A percentile compares a stretch with the other conserved stretches of the same genome.
Evolutionary conservation across 192 early-diverging fungal species (phyloP).

Genomic region (Backusella luteola): DNA sequence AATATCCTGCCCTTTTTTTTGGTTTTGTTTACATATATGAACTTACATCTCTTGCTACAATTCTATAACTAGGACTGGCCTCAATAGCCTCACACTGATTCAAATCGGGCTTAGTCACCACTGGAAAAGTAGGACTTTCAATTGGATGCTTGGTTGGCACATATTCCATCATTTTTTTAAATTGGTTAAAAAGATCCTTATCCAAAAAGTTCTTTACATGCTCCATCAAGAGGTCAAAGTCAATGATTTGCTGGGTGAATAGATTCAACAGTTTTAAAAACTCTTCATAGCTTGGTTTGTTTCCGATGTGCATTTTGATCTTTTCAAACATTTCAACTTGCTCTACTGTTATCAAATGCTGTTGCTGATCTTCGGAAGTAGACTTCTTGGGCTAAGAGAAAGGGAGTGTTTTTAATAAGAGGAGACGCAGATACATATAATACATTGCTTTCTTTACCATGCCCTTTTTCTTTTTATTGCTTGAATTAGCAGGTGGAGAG

Average conservation of each 20-base stretch:
- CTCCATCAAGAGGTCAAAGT: slow-evolving; percentile 80
- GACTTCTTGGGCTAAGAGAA: background rate
- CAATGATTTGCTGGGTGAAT: slow-evolving; percentile 92
- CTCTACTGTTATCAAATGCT: slow-evolving; percentile 49
- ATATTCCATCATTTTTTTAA: slow-evolving; percentile 84
- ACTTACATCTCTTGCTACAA: slow-evolving; percentile 62
- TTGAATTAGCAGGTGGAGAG: background rate
- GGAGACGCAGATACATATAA: background rate
- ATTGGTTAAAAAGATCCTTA: slow-evolving; percentile 88
- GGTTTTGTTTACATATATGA: background rate
- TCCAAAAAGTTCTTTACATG: slow-evolving; percentile 85
- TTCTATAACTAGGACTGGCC: slow-evolving; percentile 69
- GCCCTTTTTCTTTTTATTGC: background rate
- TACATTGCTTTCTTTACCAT: background rate
- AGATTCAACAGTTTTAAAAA: slow-evolving; percentile 94
- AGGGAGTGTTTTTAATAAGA: background rate
- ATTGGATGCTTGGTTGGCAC: slow-evolving; percentile 64
- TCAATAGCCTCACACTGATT: slow-evolving; percentile 46
- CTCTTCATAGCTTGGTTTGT: slow-evolving; percentile 86
- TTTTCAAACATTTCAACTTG: slow-evolving; percentile 95
- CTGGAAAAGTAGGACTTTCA: slow-evolving; percentile 60
- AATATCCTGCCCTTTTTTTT: too few relatives aligned
- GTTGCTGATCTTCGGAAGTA: background rate
- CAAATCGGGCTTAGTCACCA: slow-evolving; percentile 62
- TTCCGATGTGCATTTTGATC: slow-evolving; percentile 80